Evolutionary conservation across 805 yeast genomes (phyloP), one percentile per base, ranked within the genome.

Genomic region (Candida tammaniensis): DNA sequence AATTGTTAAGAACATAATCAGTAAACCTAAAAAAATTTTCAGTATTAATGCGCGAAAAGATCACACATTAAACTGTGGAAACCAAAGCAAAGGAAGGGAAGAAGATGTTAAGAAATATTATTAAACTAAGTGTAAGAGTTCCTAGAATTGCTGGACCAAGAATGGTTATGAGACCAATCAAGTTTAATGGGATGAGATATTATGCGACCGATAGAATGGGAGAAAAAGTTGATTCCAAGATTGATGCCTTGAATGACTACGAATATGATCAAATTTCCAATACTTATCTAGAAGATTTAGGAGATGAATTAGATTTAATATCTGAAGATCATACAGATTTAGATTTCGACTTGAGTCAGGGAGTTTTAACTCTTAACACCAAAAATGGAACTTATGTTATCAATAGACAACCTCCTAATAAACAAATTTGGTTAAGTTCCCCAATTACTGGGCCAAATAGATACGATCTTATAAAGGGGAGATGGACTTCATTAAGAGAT

Each of bases 361-460:
- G 99, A 6, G 97, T 93, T 7, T 59, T 93, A 60, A 80, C 91
- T 1, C 56, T 93, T 38, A 76, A 70, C 5, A 49, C 85, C 12
- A 74, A 79, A 1, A 65, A 68, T 12, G 98, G 97, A 1, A 75
- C 89, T 0, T 93, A 93, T 54, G 95, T 93, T 18, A 81, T 93
- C 53, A 93, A 93, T 65, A 91, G 88, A 54, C 98, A 93, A 61
- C 98, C 98, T 1, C 97, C 98, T 3, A 93, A 88, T 61, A 83
- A 86, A 60, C 99, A 93, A 57, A 82, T 93, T 19, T 93, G 99
- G 99, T 70, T 91, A 34, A 78, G 94, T 39, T 84, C 95, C 27
- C 99, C 99, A 0, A 53, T 87, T 3, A 83, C 94, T 6, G 98
- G 98, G 0, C 98, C 98, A 5, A 87, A 88, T 52, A 51, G 72